Evolutionary conservation across 2,329 filamentous ascomycete genomes (phyloP), one percentile per base, ranked within the genome.

Genomic region (Thyridium curvatum): DNA sequence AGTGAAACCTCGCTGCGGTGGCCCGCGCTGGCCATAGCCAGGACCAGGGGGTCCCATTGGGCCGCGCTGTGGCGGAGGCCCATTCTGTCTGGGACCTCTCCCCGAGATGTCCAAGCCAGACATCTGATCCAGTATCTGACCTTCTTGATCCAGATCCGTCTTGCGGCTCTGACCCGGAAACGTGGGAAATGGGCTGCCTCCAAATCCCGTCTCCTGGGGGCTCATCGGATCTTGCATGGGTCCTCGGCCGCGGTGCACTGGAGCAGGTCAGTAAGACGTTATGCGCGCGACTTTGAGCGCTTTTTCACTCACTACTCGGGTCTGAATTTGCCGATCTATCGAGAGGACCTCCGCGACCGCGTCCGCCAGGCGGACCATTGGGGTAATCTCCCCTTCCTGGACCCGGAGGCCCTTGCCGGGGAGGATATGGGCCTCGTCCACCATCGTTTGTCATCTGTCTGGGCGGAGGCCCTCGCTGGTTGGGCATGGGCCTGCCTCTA

Each of bases 111-210:
- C 59, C 55, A 72, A 55, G 7, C 50, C 58, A 8, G 53, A 60
- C 60, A 72, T 65, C 35, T 60, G 55, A 17, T 60, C 59, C n/a
- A 64, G 41, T 16, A 71, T 62, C 18, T 61, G 52, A 13, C 56
- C 50, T 31, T 69, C 68, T 39, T 64, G 56, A 37, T 65, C 64
- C 10, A 62, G 45, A 38, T 68, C 65, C 4, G 59, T 56, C 47
- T 53, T 60, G 34, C 58, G 56, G 8, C 55, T 49, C 32, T 59
- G 58, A n/a, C 66, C 65, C 1, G 65, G 66, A 34, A 69, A 66
- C 2, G 58, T 50, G 2, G 66, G 65, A 43, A 66, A 70, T 4
- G 65, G 52, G 39, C 65, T 58, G n/a, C 60, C 59, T 12, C 58
- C 60, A 35, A 62, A 64, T 32, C 63, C 61, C 44, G 51, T 50